Base-by-base conservation (phyloP, 140 eudicot species). In the Anethum foeniculum region DNA sequence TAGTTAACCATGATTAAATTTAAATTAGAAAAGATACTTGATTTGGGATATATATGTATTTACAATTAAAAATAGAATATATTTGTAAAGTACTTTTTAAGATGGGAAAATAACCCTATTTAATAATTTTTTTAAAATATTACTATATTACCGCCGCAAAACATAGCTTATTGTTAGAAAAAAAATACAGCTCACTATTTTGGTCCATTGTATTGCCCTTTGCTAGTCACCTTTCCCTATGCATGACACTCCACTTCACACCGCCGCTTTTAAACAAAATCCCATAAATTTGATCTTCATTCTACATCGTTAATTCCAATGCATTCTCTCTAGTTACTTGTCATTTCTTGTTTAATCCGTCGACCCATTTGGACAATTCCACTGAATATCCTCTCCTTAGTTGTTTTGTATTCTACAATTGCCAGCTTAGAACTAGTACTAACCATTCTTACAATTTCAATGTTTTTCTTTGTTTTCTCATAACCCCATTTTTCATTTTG, bases 221-320 rank as follows among this genome's bases (percentile, higher is more conserved):
- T 47, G 16, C 4, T 13, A 2, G 52, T 47, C 52, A 47, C 52
- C 52, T 47, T 47, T 47, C 52, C 52, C 52, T 47, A 47, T 47
- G 52, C 52, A 47, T 47, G 52, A 12, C 12, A 7, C 30, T 56
- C 28, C 67, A 23, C 67, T 23, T 28, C 67, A 58, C 69, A 8
- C 69, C 69, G 69, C 69, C 69, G 69, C 69, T 62, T 62, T 62
- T n/a, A 62, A 60, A 62, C 15, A 60, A 60, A 60, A 23, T n/a
- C 15, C 15, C 30, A 58, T 60, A 8, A 2, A 25, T 62, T 62
- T 25, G 69, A n/a, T 62, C 34, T 62, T 62, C 34, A 67, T 32
- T 15, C 43, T 32, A 14, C n/a, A 4, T 67, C 74, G 74, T 67
- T 14, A 30, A 12, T 5, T 30, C 1, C 74, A 32, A 30, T 30